Percentiles rank a stretch among this genome's conserved stretches.
These are phyloP conservation scores for Candida adriatica DNA, from an alignment of 805 yeast species.

Conservation along the genomic window DNA sequence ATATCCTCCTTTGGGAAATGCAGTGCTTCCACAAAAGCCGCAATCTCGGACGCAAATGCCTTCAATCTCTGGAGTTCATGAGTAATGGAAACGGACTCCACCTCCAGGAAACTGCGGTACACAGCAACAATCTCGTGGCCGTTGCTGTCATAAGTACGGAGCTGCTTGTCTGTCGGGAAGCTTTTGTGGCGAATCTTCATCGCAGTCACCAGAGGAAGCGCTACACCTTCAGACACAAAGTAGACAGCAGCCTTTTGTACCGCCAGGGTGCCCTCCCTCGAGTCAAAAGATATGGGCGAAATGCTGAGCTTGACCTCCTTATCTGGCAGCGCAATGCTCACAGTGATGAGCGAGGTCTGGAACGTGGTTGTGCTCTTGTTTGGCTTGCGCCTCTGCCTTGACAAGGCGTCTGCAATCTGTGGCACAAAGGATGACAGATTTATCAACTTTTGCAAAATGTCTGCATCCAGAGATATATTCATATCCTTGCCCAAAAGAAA, in stretches of 20 bases:
- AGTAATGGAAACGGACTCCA: conserved; percentile 24
- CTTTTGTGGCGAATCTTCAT: conserved; percentile 19
- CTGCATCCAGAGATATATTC: conserved; percentile 7
- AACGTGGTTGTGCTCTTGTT: conserved; percentile 6
- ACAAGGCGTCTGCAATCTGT: conserved; percentile 21
- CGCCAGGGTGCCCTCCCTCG: conserved; percentile 26
- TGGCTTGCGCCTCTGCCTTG: conserved; percentile 12
- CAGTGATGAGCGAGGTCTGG: conserved; percentile 18
- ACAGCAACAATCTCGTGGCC: conserved; percentile 23
- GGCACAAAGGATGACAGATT: conserved; percentile 24
- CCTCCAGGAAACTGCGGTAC: conserved; percentile 8
- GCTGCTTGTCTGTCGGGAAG: conserved; percentile 15
- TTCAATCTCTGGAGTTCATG: conserved; percentile 25
- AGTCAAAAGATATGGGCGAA: conserved; percentile 39
- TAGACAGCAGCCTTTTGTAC: conserved; percentile 28
- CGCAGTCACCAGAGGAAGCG: conserved; percentile 8
- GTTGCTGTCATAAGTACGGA: conserved; percentile 23
- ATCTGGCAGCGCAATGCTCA: conserved; percentile 8
- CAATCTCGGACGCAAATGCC: conserved; percentile 9
- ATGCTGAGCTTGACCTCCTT: conserved; percentile 23
- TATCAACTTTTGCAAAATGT: conserved; percentile 22
- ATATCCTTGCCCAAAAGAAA: conserved; percentile 39
- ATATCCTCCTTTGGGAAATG: conserved; percentile 13
- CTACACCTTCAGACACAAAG: conserved; percentile 13
- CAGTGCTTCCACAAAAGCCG: conserved; percentile 4